phyloP scores from a whole-genome alignment of 163 green algal genomes.

The Chlorella variabilis region DNA sequence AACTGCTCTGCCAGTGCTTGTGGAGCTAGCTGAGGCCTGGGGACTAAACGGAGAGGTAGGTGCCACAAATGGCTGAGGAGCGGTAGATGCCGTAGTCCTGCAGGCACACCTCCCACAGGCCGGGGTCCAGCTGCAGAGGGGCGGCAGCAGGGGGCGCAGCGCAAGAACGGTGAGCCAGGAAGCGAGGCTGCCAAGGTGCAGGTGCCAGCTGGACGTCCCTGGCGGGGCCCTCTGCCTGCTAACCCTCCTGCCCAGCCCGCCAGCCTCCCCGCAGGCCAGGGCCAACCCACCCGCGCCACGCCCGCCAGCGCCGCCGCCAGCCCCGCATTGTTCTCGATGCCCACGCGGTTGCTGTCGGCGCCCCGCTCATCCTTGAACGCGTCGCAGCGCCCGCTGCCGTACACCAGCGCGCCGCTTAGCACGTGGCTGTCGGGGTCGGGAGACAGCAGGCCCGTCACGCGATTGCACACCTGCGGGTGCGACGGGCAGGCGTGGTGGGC shows the following conservation, averaged over 20 bases:
- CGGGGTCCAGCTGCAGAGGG: conserved; percentile 26
- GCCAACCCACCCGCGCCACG: background rate
- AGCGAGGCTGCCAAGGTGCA: too few species aligned
- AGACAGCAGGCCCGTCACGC: conserved; percentile 51
- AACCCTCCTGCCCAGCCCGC: background rate
- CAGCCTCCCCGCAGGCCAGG: too few species aligned
- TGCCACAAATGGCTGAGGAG: conserved; percentile 41
- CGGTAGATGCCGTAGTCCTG: conserved; percentile 53
- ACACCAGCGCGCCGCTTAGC: conserved; percentile 48
- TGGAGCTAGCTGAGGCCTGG: too few species aligned
- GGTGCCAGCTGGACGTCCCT: too few species aligned
- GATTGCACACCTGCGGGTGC: conserved; percentile 45
- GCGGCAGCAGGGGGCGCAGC: background rate
- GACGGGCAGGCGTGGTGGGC: background rate
- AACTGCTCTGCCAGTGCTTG: too few species aligned
- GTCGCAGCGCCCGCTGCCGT: conserved; percentile 45
- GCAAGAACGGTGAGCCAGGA: background rate
- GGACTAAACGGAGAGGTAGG: conserved; percentile 40
- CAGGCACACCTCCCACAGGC: conserved; percentile 51
- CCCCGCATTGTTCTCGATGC: conserved; percentile 62
- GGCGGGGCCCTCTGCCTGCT: too few species aligned
- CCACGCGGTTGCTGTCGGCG: conserved; percentile 33
- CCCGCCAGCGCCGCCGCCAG: conserved; percentile 47
- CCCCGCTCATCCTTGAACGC: conserved; percentile 47
- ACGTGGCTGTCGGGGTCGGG: conserved; percentile 50